These are phyloP conservation scores for Scenedesmus sp. DNA, from an alignment of 163 green algal species.

Conservation along the genomic window DNA sequence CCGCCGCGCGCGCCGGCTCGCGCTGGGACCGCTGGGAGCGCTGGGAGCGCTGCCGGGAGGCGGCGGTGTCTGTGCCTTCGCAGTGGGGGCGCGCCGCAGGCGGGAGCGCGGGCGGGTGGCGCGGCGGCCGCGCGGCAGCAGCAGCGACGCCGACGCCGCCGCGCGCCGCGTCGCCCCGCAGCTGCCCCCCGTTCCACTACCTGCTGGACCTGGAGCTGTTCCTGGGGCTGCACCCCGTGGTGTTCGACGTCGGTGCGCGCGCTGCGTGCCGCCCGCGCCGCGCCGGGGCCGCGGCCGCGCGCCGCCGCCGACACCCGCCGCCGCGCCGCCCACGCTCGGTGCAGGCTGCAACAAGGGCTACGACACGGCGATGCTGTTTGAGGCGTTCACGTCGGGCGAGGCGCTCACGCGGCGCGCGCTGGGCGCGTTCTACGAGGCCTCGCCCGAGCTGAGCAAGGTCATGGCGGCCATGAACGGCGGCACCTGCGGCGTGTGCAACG, in stretches of 20 bases:
- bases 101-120: too few species aligned
- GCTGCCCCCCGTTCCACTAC: background rate
- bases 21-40: background rate
- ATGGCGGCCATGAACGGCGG: conserved; percentile 8
- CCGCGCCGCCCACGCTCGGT: too few species aligned
- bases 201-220: conserved; percentile 9
- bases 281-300: too few species aligned
- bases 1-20: background rate
- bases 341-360: conserved; percentile 22
- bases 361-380: conserved; percentile 1
- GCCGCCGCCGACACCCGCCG: too few species aligned
- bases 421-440: background rate
- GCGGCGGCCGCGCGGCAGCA: background rate
- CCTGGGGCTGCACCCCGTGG: background rate
- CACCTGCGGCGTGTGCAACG: background rate
- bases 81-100: too few species aligned
- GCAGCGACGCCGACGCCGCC: background rate
- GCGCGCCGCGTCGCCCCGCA: background rate
- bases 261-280: too few species aligned
- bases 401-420: background rate
- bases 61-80: too few species aligned
- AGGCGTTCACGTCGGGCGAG: background rate
- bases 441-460: background rate
- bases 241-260: conserved; percentile 11
- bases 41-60: background rate